Evolutionary conservation across 345 rosid species (phyloP), one percentile per base, ranked within the genome.

Genomic region (Noccaea caerulescens): DNA sequence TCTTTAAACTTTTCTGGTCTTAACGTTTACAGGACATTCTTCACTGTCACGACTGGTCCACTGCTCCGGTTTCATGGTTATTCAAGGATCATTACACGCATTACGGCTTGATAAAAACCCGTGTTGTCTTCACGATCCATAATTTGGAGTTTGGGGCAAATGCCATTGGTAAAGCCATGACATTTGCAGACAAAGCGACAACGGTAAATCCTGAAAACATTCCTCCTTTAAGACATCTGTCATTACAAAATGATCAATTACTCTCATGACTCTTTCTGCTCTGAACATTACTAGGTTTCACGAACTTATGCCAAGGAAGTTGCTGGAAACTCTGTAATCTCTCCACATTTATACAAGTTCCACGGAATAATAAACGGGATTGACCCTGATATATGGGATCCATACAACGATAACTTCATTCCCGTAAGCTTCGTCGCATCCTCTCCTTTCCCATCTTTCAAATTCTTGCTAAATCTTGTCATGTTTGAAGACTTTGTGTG

Each of bases 11-110:
- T 18, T 20, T 53, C 23, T 45, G 7, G 41, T 51, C 57, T 69
- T 72, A 49, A 47, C 30, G 27, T 73, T 69, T 59, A 69, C 87
- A 91, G 98, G 98, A 93, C 79, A 91, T 93, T 72, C 86, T 93
- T 76, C 98, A 93, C 70, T 93, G 94, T 72, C 98, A 93, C 23
- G 98, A 90, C 82, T 93, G 98, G 97, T 90, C 98, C 11, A 88
- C 88, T 73, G 97, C 97, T 66, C 94, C 96, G 12, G 92, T 88
- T 68, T 72, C 94, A 45, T 87, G 94, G 98, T 71, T 90, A 73
- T 88, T 80, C 66, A 93, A 90, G 84, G 97, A 93, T 76, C 81
- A 80, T 38, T 93, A 90, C 64, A 79, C 69, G 82, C 88, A 88
- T 45, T 84, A 87, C 60, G 87, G 94, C 77, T 94, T 91, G 51